Conservation (phyloP, 345 rosid species). For the Heritiera littoralis region DNA sequence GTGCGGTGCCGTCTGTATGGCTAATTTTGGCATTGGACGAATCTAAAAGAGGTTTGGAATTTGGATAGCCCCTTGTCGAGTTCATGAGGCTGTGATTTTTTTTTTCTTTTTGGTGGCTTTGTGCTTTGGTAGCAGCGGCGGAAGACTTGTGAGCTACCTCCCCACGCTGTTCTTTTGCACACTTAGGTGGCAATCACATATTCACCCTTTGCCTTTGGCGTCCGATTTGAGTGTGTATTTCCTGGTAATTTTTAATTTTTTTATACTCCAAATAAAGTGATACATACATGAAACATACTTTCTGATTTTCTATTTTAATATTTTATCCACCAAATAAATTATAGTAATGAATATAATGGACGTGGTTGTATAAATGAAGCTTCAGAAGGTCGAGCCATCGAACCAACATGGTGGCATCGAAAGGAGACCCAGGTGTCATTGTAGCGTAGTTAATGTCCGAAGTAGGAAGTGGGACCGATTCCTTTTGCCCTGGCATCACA, state of each 20-base stretch:
- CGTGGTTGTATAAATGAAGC: conserved; percentile 14
- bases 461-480: conserved; percentile 33
- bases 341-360: background rate
- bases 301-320: background rate
- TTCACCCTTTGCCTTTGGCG: background rate
- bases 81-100: conserved; percentile 1
- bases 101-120: background rate
- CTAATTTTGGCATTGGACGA: conserved; percentile 20
- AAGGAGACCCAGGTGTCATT: conserved; percentile 31
- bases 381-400: conserved; percentile 8
- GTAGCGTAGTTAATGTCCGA: conserved; percentile 38
- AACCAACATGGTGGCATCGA: conserved; percentile 14
- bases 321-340: background rate
- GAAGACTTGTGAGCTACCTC: conserved; percentile 33
- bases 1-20: conserved; percentile 16
- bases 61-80: background rate
- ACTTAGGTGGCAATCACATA: conserved; percentile 21
- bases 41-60: conserved; percentile 8
- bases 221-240: conserved; percentile 14
- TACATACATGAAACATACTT: background rate
- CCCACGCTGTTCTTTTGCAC: conserved; percentile 25
- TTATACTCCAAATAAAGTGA: background rate
- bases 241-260: background rate
- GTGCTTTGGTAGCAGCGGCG: conserved; percentile 35
- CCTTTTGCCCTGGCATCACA: conserved; percentile 42